Conservation (phyloP, 345 rosid species). For the Camelina laxa region DNA sequence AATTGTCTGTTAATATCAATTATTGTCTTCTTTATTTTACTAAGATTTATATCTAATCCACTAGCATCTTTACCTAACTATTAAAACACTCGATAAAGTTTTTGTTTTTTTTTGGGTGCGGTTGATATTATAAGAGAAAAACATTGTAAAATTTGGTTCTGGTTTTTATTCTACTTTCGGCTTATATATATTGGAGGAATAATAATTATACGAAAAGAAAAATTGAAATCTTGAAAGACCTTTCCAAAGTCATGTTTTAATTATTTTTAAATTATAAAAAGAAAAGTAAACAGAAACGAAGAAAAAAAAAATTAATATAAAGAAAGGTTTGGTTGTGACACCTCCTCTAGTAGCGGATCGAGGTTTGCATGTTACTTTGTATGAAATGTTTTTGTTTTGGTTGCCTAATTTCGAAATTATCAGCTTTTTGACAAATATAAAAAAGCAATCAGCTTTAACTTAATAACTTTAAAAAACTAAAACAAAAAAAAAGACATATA, state of each 20-base stretch:
- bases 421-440: conserved; percentile 43
- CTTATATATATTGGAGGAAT: background rate
- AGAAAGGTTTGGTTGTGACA: conserved; percentile 18
- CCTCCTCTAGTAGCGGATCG: conserved; percentile 44
- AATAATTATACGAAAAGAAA: background rate
- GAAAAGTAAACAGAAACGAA: conserved; percentile 19
- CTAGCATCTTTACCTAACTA: conserved; percentile 38
- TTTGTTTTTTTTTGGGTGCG: conserved; percentile 7
- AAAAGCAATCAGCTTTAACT: conserved; percentile 38
- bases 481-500: conserved; percentile 29
- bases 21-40: conserved; percentile 36
- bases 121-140: conserved; percentile 2
- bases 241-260: conserved; percentile 4
- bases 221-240: background rate
- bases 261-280: background rate
- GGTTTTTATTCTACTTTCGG: background rate
- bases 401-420: conserved; percentile 45
- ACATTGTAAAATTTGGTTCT: background rate
- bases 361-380: conserved; percentile 49
- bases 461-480: conserved; percentile 33
- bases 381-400: conserved; percentile 45
- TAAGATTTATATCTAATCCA: conserved; percentile 35
- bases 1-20: conserved; percentile 18
- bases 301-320: background rate
- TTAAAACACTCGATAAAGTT: conserved; percentile 9